These are phyloP conservation scores for Exophiala aquamarina DNA, from an alignment of 2,329 filamentous ascomycete species.

Conservation along the genomic window DNA sequence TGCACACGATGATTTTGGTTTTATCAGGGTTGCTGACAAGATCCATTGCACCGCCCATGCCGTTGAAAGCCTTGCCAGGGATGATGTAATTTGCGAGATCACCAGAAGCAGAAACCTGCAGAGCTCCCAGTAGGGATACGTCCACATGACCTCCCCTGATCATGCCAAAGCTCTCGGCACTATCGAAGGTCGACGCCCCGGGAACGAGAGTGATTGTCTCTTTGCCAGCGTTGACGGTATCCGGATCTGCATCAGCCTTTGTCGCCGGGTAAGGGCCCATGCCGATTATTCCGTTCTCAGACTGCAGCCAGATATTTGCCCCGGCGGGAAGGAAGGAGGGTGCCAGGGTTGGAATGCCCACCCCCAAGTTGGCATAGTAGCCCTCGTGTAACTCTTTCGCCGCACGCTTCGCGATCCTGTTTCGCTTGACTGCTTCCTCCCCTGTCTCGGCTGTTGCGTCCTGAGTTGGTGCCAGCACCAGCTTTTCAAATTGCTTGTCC, in stretches of 20 bases:
- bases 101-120: slow-evolving; percentile 75
- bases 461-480: slow-evolving; percentile 37
- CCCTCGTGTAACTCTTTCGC: slow-evolving; percentile 79
- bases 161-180: slow-evolving; percentile 81
- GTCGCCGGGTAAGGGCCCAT: slow-evolving; percentile 78
- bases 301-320: slow-evolving; percentile 77
- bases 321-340: slow-evolving; percentile 70
- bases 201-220: slow-evolving; percentile 79
- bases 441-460: slow-evolving; percentile 41
- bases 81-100: slow-evolving; percentile 91
- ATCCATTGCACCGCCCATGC: slow-evolving; percentile 80
- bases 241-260: slow-evolving; percentile 68
- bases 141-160: slow-evolving; percentile 83
- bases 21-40: slow-evolving; percentile 68
- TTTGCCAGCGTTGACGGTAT: slow-evolving; percentile 84
- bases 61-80: slow-evolving; percentile 79
- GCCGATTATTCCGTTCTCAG: slow-evolving; percentile 81
- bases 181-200: slow-evolving; percentile 76
- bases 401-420: slow-evolving; percentile 73
- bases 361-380: slow-evolving; percentile 77
- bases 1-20: slow-evolving; percentile 71
- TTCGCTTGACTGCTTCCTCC: slow-evolving; percentile 56
- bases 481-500: slow-evolving; percentile 71
- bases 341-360: slow-evolving; percentile 79
- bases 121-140: slow-evolving; percentile 77